A percentile compares a stretch with the other conserved stretches of the same genome.
Conservation (phyloP, 164 flowering plant species). For the Berberis thunbergii region DNA sequence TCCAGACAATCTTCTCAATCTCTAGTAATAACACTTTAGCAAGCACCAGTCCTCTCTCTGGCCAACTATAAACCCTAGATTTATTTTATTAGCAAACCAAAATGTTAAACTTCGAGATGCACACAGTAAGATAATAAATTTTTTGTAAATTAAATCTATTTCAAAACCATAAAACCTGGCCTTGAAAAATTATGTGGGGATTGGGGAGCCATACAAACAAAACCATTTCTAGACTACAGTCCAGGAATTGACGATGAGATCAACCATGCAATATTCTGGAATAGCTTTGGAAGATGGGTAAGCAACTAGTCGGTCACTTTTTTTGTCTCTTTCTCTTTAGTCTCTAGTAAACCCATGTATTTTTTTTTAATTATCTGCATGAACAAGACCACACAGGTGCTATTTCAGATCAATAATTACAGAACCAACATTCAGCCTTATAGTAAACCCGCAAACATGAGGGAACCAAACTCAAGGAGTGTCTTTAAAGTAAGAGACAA, state of each 20-base stretch:
- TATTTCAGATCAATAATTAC: constrained; percentile 24
- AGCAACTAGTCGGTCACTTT: constrained; percentile 39
- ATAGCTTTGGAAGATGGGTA: constrained; percentile 31
- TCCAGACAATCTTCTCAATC: constrained; percentile 4
- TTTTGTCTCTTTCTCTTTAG: constrained; percentile 33
- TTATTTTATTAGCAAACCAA: constrained; percentile 49
- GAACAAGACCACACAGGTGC: constrained; percentile 38
- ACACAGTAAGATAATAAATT: constrained; percentile 10
- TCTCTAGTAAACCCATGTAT: constrained; percentile 44
- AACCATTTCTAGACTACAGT: background rate
- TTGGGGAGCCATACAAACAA: constrained; percentile 25
- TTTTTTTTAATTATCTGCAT: constrained; percentile 64
- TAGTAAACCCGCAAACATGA: background rate
- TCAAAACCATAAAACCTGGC: constrained; percentile 30
- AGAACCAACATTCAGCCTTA: constrained; percentile 9
- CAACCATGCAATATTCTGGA: constrained; percentile 2
- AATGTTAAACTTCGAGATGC: constrained; percentile 22
- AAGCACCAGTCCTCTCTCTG: constrained; percentile 26
- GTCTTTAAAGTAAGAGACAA: background rate
- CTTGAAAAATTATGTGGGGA: constrained; percentile 23
- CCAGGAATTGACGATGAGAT: background rate
- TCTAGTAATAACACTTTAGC: constrained; percentile 24
- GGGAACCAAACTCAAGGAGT: background rate
- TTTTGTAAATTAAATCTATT: constrained; percentile 21
- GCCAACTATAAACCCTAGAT: constrained; percentile 62